These are phyloP conservation scores for Hypoxylon cercidicola DNA, from an alignment of 495 filamentous ascomycete species.

Conservation along the genomic window DNA sequence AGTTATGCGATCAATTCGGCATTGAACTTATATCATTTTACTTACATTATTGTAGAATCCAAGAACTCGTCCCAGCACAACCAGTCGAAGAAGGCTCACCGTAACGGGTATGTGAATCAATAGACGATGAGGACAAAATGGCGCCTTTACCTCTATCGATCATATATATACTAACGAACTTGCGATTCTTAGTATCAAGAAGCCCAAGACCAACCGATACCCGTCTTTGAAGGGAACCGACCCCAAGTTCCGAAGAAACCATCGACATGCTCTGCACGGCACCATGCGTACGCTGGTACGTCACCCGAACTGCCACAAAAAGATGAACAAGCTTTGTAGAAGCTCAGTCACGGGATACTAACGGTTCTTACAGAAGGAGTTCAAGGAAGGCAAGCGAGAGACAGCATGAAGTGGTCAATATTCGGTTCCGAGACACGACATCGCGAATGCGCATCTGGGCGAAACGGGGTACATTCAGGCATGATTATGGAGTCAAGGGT, in stretches of 20 bases:
- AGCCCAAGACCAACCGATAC: slow-evolving; percentile 98
- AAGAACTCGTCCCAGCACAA: slow-evolving; percentile 99
- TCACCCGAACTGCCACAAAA: slow-evolving; percentile 35
- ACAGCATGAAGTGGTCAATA: slow-evolving; percentile 72
- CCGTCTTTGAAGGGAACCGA: slow-evolving; percentile 98
- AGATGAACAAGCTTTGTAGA: slow-evolving; percentile 1
- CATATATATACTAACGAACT: slow-evolving; percentile 20
- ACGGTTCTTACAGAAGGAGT: slow-evolving; percentile 85
- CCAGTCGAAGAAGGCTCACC: slow-evolving; percentile 94
- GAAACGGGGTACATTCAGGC: slow-evolving; percentile 43
- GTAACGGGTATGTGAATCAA: slow-evolving; percentile 81
- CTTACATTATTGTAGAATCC: slow-evolving; percentile 71
- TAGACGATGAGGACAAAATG: slow-evolving; percentile 9
- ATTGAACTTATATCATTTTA: neutral
- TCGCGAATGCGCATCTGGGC: slow-evolving; percentile 49
- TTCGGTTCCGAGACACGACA: slow-evolving; percentile 41
- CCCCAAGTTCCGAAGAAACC: slow-evolving; percentile 99
- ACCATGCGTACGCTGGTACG: slow-evolving; percentile 97
- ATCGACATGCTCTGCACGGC: slow-evolving; percentile 98
- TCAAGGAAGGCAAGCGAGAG: slow-evolving; percentile 95
- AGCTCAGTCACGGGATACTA: slow-evolving; percentile 31
- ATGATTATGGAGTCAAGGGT: slow-evolving; percentile 51
- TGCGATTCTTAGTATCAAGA: slow-evolving; percentile 85
- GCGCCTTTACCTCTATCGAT: neutral
- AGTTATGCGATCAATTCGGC: slow-evolving; percentile 31